Base-by-base conservation (phyloP, 2,329 filamentous ascomycete species). In the Bipolaris sorokiniana region DNA sequence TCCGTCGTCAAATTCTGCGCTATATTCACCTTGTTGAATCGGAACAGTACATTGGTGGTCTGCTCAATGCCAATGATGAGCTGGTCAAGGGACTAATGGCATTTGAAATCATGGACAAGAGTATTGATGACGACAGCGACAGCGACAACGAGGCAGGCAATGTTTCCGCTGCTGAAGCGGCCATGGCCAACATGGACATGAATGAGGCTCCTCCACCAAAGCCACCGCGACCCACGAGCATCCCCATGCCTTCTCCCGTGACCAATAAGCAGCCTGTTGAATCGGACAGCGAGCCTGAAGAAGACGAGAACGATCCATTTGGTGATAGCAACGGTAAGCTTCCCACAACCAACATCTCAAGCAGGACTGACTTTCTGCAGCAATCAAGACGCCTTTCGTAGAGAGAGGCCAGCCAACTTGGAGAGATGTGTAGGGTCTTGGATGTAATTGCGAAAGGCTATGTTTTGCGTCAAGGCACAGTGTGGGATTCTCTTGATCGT, bases 11-110 rank as follows among this genome's bases (percentile, higher is more conserved):
- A 73, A 90, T 98, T 28, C 75, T 98, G 37, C 89, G 92, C 54
- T 98, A 97, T 74, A 97, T 98, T 62, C 92, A 98, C 71, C 85
- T 92, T 48, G 90, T 98, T 11, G 91, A 97, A 73, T 89, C 74
- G 2, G 94, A 98, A 71, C 88, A 98, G 70, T 97, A 90, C 83
- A 88, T 99, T 7, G 95, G 94, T 40, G 89, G 91, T 59, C 83
- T 99, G 4, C 87, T 99, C 16, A 91, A 95, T 69, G 93, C 94
- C 63, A 98, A 99, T 69, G 95, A 99, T 69, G 91, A 96, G 76
- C 88, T 99, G n/a, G 91, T 98, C 38, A 89, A 89, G 60, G 92
- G 93, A 1, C 83, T 99, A 55, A 97, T 96, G 86, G 90, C 92
- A 0, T 99, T 92, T 71, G 94, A 98, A 77, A 91, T 97, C 67